phyloP scores from a whole-genome alignment of 495 filamentous ascomycete genomes.

The Hypoxylon crocopeplum region DNA sequence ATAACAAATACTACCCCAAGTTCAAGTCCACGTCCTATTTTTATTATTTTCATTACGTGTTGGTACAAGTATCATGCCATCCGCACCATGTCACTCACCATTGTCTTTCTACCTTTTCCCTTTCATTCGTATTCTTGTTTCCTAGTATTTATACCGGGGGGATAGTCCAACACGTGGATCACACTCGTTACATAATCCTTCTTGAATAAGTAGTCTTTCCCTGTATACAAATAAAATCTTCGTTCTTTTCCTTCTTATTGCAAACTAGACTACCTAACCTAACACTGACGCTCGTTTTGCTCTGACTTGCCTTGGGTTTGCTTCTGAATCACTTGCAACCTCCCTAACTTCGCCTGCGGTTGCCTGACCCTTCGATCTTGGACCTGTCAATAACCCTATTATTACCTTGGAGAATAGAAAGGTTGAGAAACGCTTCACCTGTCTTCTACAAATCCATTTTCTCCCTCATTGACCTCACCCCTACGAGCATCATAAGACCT shows the following conservation, averaged over 20 bases:
- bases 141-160: constrained; percentile 8
- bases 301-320: constrained; percentile 16
- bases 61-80: constrained; percentile 36
- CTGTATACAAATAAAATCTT: constrained; percentile 13
- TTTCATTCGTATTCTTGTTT: constrained; percentile 25
- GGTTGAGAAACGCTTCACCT: not conserved
- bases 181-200: constrained; percentile 16
- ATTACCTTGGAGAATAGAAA: not conserved
- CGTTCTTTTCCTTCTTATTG: constrained; percentile 13
- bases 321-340: constrained; percentile 22
- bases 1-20: constrained; percentile 3
- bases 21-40: constrained; percentile 18
- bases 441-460: not conserved
- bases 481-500: constrained; percentile 3
- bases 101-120: constrained; percentile 12
- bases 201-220: constrained; percentile 15
- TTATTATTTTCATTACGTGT: constrained; percentile 23
- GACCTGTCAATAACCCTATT: not conserved
- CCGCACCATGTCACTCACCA: constrained; percentile 14
- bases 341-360: constrained; percentile 7
- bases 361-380: constrained; percentile 1
- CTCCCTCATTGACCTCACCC: not conserved
- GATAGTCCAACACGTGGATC: constrained; percentile 31
- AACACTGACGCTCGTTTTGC: constrained; percentile 26
- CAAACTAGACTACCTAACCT: constrained; percentile 13